Evolutionary conservation across 192 early-diverging fungal genomes (phyloP), one percentile per base, ranked within the genome.

Genomic region (Cetraspora pellucida): DNA sequence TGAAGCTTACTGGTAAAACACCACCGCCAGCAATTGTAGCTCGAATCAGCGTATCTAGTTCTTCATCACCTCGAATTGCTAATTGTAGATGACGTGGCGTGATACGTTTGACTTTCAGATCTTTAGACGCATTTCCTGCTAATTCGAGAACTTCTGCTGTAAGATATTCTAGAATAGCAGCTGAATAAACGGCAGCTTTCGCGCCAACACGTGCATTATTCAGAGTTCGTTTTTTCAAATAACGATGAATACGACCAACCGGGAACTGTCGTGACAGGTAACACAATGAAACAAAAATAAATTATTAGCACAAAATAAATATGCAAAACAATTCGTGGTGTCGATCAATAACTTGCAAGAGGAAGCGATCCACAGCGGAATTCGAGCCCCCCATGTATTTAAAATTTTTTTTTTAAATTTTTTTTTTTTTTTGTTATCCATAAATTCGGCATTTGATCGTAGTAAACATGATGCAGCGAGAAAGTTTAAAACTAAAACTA

Each of bases 61-160:
- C 95, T 80, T 96, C 95, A 81, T 96, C 95, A 64, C 94, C 94
- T 59, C 95, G 90, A 79, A 96, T 96, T 61, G 95, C 95, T 17
- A 96, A 82, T 80, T 96, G 95, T 80, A 96, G 79, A 81, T 96
- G 95, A 74, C 95, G 85, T 37, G 95, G 95, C 28, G 91, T 93
- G 74, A 96, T 96, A 72, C 95, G 87, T 84, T 95, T 96, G 59
- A 94, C 92, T 79, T 95, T 95, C 25, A 95, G 81, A 74, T 96
- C 95, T 78, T 93, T 94, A 52, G 94, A 91, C 6, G 95, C 95
- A 83, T 96, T 96, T 25, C 95, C 95, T 59, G 95, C 94, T 76
- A 97, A 88, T 82, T 97, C 95, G 43, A 97, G 86, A 5, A 97
- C 93, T 85, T 97, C 95, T 13, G 95, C 95, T 23, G 94, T 93